Conservation (phyloP, 176 grass and related monocot species). For the Cenchrus americanus region DNA sequence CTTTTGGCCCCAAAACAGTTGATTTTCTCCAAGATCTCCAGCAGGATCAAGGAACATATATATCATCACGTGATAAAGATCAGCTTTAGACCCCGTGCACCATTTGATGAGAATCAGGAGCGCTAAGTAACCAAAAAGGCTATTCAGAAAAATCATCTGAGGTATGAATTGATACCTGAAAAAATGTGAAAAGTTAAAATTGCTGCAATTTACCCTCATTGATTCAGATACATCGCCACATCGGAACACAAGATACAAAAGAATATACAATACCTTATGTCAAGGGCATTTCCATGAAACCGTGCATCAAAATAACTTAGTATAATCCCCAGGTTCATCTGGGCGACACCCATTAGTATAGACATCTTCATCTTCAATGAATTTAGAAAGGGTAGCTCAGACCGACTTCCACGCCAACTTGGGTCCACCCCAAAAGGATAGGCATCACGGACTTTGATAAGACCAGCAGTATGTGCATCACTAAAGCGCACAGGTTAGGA, state of each 20-base stretch:
- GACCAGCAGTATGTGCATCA: constrained; percentile 76
- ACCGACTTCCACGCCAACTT: constrained; percentile 92
- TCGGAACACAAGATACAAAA: constrained; percentile 22
- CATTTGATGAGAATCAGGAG: constrained; percentile 96
- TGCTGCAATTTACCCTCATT: neutral
- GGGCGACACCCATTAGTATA: constrained; percentile 88
- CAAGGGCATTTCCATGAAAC: constrained; percentile 88
- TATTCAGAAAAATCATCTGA: constrained; percentile 97
- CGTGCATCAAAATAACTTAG: constrained; percentile 98
- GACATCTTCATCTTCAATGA: constrained; percentile 99
- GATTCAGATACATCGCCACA: neutral
- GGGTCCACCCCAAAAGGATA: constrained; percentile 99
- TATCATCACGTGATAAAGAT: constrained; percentile 99
- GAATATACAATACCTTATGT: constrained; percentile 73
- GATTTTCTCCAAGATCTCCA: constrained; percentile 96
- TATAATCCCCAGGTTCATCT: constrained; percentile 95
- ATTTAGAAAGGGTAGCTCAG: constrained; percentile 98
- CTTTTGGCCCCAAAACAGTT: constrained; percentile 97
- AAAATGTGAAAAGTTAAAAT: constrained; percentile 43
- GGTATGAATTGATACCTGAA: constrained; percentile 96
- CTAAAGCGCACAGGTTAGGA: constrained; percentile 47
- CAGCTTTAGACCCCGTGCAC: constrained; percentile 94
- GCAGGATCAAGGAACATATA: constrained; percentile 98
- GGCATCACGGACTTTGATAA: constrained; percentile 85
- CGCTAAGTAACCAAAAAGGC: constrained; percentile 96